phyloP scores from a whole-genome alignment of 495 filamentous ascomycete genomes.

The Aspergillus baeticus region DNA sequence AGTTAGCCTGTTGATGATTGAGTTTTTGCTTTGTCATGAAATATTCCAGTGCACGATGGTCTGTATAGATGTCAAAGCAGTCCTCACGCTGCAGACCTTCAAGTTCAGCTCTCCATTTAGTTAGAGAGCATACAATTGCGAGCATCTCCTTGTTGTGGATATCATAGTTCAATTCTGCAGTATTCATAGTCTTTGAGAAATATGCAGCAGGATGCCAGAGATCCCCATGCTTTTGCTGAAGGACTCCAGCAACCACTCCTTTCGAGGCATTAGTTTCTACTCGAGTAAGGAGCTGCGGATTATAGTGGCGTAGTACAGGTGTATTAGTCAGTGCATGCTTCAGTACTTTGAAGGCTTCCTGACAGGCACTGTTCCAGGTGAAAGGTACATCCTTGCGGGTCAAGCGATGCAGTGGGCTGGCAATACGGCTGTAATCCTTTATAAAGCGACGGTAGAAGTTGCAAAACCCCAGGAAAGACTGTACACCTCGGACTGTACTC shows the following conservation, averaged over 20 bases:
- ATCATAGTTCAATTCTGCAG: conserved; percentile 31
- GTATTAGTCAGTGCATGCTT: not conserved
- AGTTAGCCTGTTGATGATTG: conserved; percentile 8
- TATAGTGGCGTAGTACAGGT: conserved; percentile 7
- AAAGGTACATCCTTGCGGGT: conserved; percentile 6
- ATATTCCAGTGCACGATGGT: conserved; percentile 27
- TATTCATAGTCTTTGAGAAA: conserved; percentile 23
- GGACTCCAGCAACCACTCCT: conserved; percentile 3
- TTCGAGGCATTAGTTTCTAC: conserved; percentile 21
- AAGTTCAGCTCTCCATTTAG: conserved; percentile 27
- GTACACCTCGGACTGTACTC: conserved; percentile 17
- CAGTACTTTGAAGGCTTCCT: not conserved
- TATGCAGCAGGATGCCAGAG: conserved; percentile 18
- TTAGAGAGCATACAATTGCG: conserved; percentile 25
- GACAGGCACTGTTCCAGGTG: not conserved
- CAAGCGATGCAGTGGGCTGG: conserved; percentile 6
- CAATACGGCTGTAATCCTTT: conserved; percentile 19
- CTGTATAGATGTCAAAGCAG: not conserved
- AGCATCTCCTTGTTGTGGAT: conserved; percentile 33
- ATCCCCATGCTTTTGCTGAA: conserved; percentile 3
- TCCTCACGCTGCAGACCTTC: conserved; percentile 8
- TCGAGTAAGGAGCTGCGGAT: conserved; percentile 5
- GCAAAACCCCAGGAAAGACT: conserved; percentile 29
- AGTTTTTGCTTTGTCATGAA: conserved; percentile 22
- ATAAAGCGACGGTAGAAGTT: conserved; percentile 35